Evolutionary conservation across 148 eudicot genomes (phyloP).

Genomic region (Cornus suecica): DNA sequence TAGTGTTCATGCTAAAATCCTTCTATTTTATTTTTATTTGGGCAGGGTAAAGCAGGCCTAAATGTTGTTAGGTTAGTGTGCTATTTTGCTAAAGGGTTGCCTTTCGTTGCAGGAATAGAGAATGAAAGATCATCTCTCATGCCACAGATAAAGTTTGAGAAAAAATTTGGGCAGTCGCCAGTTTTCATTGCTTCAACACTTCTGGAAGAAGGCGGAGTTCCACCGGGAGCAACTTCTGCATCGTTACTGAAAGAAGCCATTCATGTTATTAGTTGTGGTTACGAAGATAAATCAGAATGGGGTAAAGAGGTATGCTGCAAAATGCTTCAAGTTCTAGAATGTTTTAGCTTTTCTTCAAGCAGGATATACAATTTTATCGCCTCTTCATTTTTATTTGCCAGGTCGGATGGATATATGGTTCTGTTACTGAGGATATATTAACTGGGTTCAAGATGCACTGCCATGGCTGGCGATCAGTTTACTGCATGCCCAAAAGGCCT

Average conservation of each 20-base stretch:
- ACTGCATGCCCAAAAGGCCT: conserved; percentile 85
- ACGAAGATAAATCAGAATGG: conserved; percentile 95
- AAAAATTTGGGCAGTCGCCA: conserved; percentile 91
- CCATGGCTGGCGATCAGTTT: conserved; percentile 95
- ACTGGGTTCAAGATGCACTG: conserved; percentile 99
- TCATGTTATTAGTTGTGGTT: conserved; percentile 97
- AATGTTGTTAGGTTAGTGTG: too few relatives aligned
- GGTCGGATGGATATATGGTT: conserved; percentile 99
- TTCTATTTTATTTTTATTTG: too few relatives aligned
- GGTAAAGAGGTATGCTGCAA: conserved; percentile 77
- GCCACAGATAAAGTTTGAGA: conserved; percentile 87
- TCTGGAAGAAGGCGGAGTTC: conserved; percentile 77
- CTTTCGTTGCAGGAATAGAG: conserved; percentile 52
- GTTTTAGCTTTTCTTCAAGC: not conserved
- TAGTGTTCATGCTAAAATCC: not conserved
- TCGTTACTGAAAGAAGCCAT: conserved; percentile 91
- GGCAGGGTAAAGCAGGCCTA: too few relatives aligned
- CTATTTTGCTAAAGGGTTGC: not conserved
- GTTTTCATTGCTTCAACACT: conserved; percentile 88
- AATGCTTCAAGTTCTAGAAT: not conserved
- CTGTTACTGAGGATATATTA: conserved; percentile 94
- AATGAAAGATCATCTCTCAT: conserved; percentile 74
- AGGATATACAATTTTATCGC: not conserved
- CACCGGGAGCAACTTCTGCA: conserved; percentile 60
- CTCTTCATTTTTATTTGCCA: conserved; percentile 16